Percentiles rank a stretch among this genome's conserved stretches.
These are phyloP conservation scores for Rubus idaeus DNA, from an alignment of 306 rosid genomes.

Conservation along the genomic window DNA sequence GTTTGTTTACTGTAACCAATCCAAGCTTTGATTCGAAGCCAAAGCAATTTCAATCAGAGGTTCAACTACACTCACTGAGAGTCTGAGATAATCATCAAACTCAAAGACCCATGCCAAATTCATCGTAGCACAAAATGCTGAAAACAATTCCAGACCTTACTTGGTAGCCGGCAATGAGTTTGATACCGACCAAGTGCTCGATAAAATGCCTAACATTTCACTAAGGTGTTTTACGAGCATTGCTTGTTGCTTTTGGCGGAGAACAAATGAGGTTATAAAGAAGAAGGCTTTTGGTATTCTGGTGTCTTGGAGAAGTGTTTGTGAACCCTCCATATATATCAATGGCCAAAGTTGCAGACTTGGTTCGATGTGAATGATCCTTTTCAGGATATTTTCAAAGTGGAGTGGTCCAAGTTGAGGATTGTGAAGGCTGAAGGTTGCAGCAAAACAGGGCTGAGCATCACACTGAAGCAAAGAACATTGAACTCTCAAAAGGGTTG, in stretches of 20 bases:
- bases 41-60: neutral
- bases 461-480: slow-evolving; percentile 7
- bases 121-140: neutral
- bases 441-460: neutral
- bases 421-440: no score
- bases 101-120: neutral
- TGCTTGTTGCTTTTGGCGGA: neutral
- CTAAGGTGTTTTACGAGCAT: neutral
- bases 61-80: neutral
- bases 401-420: no score
- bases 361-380: neutral
- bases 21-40: neutral
- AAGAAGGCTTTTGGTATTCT: neutral
- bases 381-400: no score
- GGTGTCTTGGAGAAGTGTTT: neutral
- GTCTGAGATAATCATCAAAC: neutral
- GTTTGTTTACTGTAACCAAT: neutral
- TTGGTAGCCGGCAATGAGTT: neutral
- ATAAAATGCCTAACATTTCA: neutral
- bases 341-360: neutral
- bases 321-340: neutral
- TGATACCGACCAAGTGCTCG: neutral
- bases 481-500: neutral
- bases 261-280: neutral
- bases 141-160: neutral